Conservation (phyloP, 192 early-diverging fungal genomes). For the Entomortierella parvispora region DNA sequence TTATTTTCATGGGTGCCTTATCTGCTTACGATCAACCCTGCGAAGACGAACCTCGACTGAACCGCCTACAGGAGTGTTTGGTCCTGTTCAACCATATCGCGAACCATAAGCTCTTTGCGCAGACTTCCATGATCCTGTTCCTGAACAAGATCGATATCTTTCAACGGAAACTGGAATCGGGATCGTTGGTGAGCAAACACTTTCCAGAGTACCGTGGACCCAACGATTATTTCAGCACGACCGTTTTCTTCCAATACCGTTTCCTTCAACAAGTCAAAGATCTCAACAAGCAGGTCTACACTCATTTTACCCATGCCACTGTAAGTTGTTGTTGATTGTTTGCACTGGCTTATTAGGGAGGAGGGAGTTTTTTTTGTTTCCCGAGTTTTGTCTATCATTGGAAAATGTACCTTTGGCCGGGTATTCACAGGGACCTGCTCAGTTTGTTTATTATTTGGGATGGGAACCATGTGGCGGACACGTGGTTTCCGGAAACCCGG, state of each 20-base stretch:
- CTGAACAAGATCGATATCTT: conserved; percentile 76
- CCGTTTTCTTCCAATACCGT: conserved; percentile 57
- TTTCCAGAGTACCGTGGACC: conserved; percentile 67
- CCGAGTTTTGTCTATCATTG: conserved; percentile 5
- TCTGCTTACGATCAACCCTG: conserved; percentile 72
- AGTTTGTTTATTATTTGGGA: too few species aligned
- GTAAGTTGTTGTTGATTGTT: conserved; percentile 36
- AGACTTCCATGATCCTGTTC: conserved; percentile 69
- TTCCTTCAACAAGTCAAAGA: conserved; percentile 56
- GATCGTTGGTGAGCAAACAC: conserved; percentile 57
- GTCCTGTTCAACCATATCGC: conserved; percentile 55
- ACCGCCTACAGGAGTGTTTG: conserved; percentile 61
- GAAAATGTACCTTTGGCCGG: too few species aligned
- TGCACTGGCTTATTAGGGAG: background rate
- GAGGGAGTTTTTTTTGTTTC: background rate
- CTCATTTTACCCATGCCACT: conserved; percentile 60
- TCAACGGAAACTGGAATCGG: conserved; percentile 58
- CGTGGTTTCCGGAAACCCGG: too few species aligned
- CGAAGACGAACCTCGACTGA: conserved; percentile 69
- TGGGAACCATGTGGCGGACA: too few species aligned
- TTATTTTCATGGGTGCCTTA: conserved; percentile 75
- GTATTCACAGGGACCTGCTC: too few species aligned
- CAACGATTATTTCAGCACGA: conserved; percentile 57
- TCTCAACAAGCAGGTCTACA: conserved; percentile 58
- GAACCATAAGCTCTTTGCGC: conserved; percentile 59